A percentile compares a stretch with the other conserved stretches of the same genome.
Evolutionary conservation across 257 asterid genomes (phyloP).

Genomic region (Perilla frutescens): DNA sequence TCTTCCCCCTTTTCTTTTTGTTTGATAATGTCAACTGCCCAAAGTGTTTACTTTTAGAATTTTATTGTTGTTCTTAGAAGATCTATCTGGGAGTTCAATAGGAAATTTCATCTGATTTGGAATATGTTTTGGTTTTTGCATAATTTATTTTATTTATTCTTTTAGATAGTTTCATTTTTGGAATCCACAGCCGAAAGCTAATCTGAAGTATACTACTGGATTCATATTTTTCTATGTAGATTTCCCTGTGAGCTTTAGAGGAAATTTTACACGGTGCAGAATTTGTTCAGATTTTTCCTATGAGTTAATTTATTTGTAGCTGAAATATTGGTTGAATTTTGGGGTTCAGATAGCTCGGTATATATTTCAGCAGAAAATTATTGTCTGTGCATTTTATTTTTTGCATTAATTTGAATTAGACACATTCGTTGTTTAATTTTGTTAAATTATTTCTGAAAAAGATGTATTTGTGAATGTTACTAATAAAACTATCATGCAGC

Average conservation of each 20-base stretch:
- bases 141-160: background rate
- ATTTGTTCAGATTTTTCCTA: slow-evolving; percentile 7
- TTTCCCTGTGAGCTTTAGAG: background rate
- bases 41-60: slow-evolving; percentile 4
- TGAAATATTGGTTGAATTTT: slow-evolving; percentile 31
- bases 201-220: background rate
- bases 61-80: slow-evolving; percentile 22
- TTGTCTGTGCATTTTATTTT: no score
- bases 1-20: background rate
- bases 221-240: slow-evolving; percentile 18
- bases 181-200: slow-evolving; percentile 8
- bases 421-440: no score
- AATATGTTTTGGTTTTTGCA: slow-evolving; percentile 15
- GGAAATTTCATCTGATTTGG: slow-evolving; percentile 12
- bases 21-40: slow-evolving; percentile 12
- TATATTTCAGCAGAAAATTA: no score
- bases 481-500: no score
- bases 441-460: no score
- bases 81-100: background rate
- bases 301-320: background rate
- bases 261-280: slow-evolving; percentile 13
- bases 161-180: slow-evolving; percentile 7
- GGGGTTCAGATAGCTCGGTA: slow-evolving; percentile 10
- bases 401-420: no score
- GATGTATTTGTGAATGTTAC: no score